Evolutionary conservation across 139 green algal genomes (phyloP).

Genomic region (Haematococcus sp.): DNA sequence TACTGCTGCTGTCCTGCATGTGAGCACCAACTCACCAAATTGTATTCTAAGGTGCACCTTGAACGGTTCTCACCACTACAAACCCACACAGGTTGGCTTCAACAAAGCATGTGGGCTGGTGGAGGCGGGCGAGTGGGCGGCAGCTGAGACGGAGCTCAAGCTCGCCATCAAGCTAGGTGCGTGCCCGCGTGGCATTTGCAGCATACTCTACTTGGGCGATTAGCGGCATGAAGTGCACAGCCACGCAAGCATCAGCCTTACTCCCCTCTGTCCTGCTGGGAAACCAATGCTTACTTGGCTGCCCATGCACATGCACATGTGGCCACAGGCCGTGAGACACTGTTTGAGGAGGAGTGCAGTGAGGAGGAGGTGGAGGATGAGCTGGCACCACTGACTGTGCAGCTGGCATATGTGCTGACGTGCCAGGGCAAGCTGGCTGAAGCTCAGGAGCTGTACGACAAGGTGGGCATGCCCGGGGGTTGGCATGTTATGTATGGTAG

Average conservation of each 20-base stretch:
- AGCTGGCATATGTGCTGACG: constrained; percentile 76
- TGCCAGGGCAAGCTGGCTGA: constrained; percentile 41
- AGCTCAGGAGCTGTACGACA: constrained; percentile 45
- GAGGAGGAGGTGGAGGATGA: constrained; percentile 85
- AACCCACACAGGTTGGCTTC: constrained; percentile 72
- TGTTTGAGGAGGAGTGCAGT: constrained; percentile 83
- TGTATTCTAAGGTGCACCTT: no score
- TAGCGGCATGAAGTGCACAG: no score
- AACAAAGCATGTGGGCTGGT: constrained; percentile 78
- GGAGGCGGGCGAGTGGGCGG: constrained; percentile 42
- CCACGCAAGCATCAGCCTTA: no score
- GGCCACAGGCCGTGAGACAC: constrained; percentile 80
- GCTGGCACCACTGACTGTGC: constrained; percentile 75
- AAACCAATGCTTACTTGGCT: no score
- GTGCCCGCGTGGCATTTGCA: no score
- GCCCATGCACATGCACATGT: no score
- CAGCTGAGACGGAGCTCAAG: constrained; percentile 74
- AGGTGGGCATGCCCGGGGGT: background rate
- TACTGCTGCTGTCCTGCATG: no score
- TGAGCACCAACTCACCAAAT: background rate
- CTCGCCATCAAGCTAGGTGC: constrained; percentile 67
- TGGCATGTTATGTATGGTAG: no score
- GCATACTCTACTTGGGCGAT: no score
- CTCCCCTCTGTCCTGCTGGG: no score
- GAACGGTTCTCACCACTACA: no score